Evolutionary conservation across 345 rosid species (phyloP).

Genomic region (Melastoma malabathricum): DNA sequence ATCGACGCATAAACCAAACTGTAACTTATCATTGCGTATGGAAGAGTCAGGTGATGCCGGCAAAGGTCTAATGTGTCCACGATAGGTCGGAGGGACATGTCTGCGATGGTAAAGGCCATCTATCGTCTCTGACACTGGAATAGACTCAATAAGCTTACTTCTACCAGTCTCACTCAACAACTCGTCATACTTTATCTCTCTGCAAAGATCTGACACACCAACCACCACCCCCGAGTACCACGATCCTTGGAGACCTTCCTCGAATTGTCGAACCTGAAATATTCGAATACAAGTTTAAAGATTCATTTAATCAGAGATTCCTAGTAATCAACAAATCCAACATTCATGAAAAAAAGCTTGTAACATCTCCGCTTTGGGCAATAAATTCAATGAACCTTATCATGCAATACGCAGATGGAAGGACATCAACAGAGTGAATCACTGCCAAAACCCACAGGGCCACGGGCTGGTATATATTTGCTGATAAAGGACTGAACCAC

Average conservation of each 20-base stretch:
- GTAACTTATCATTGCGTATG: constrained; percentile 7
- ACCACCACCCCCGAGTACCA: constrained; percentile 33
- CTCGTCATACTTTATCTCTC: constrained; percentile 22
- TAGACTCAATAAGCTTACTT: constrained; percentile 19
- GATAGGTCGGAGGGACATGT: constrained; percentile 19
- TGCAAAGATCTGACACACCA: constrained; percentile 15
- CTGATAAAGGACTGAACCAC: too few relatives aligned
- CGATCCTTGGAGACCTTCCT: constrained; percentile 27
- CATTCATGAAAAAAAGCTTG: too few relatives aligned
- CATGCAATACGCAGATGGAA: too few relatives aligned
- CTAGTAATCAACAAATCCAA: too few relatives aligned
- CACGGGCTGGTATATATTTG: too few relatives aligned
- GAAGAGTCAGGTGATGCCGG: constrained; percentile 7
- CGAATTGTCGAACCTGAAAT: constrained; percentile 32
- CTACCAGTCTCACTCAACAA: constrained; percentile 20
- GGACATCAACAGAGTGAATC: too few relatives aligned
- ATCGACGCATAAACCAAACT: constrained; percentile 32
- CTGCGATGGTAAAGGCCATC: constrained; percentile 26
- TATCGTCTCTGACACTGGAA: constrained; percentile 23
- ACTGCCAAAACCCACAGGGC: too few relatives aligned
- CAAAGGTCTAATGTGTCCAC: constrained; percentile 24
- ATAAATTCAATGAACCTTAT: too few relatives aligned
- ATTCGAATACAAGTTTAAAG: too few relatives aligned
- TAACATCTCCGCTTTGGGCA: too few relatives aligned
- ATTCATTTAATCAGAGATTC: too few relatives aligned